These are phyloP conservation scores for Neurospora tetrasperma DNA, from an alignment of 495 filamentous ascomycete genomes.

Conservation along the genomic window DNA sequence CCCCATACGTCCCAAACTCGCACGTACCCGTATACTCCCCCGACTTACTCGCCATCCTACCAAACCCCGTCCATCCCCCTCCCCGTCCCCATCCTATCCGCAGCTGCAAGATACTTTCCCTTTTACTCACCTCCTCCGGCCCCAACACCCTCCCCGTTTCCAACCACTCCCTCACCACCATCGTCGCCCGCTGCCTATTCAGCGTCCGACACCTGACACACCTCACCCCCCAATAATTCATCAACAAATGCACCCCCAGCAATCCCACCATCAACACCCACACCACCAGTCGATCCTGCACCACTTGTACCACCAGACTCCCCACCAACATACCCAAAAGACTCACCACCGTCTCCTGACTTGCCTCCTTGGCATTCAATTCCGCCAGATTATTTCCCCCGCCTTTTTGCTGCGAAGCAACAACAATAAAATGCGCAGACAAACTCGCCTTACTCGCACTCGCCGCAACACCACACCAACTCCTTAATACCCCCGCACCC, in stretches of 20 bases:
- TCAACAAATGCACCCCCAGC: conserved; percentile 61
- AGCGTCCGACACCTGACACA: conserved; percentile 76
- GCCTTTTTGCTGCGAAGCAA: too few relatives aligned
- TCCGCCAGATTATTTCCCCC: conserved; percentile 75
- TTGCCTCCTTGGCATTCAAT: conserved; percentile 91
- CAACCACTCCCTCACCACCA: conserved; percentile 58
- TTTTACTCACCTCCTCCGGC: conserved; percentile 51
- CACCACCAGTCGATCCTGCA: conserved; percentile 60
- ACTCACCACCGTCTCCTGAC: conserved; percentile 90
- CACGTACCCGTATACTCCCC: conserved; percentile 35
- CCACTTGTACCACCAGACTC: conserved; percentile 64
- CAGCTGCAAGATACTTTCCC: conserved; percentile 59
- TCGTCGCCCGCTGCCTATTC: conserved; percentile 77
- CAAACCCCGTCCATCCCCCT: not conserved
- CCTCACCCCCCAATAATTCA: conserved; percentile 78
- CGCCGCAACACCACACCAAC: conserved; percentile 82
- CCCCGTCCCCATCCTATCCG: not conserved
- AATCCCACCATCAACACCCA: conserved; percentile 67
- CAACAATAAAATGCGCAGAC: conserved; percentile 82
- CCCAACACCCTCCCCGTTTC: conserved; percentile 41
- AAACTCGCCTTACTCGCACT: conserved; percentile 83
- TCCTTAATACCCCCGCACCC: conserved; percentile 62
- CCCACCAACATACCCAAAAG: conserved; percentile 83
- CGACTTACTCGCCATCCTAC: conserved; percentile 34
- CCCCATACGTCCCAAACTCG: conserved; percentile 28